Base-by-base conservation (phyloP, 768 basidiomycete genomes). In the Rubroboletus pulcherrimus region DNA sequence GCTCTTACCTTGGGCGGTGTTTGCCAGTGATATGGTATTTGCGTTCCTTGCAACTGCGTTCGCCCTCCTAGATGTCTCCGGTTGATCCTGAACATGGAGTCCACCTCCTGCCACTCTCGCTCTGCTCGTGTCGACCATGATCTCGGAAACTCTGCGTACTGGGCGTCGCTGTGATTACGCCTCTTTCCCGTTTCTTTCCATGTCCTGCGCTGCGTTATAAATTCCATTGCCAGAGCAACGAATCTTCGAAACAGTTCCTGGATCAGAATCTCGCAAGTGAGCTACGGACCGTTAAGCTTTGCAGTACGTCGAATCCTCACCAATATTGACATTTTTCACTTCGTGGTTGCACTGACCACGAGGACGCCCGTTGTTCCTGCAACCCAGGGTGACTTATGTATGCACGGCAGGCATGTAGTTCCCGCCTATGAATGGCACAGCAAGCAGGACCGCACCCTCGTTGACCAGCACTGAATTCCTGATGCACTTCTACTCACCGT, bases 241-340 rank as follows among this genome's bases (percentile, higher is more conserved):
- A 70, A 52, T 40, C 37, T 60, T 51, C 43, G 66, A 45, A 69
- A 52, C 44, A 68, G 43, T 39, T 54, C 60, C 68, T 69, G 48
- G 19, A 58, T 55, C 39, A 45, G 37, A 48, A 31, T 24, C 50
- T 38, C 12, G 26, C 49, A 30, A 54, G 53, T 69, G 54, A 69
- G 68, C 51, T 40, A 57, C 51, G 38, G 46, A 19, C 45, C 40
- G 19, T 49, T 41, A 53, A 40, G 29, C 49, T 53, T 53, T 50
- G 17, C 53, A 59, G 43, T 59, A 51, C 34, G 38, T 62, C 35
- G 53, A 62, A 42, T 44, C 45, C 68, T 66, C 53, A 69, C 68
- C 66, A 70, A 55, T 58, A 69, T 64, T 31, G 68, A 46, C 68
- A 69, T 69, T 44, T 55, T 56, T 64, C 31, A 51, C 54, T 64